Percentiles rank a stretch among this genome's conserved stretches.
phyloP scores from a whole-genome alignment of 805 yeast genomes.

The Pichia eremophila region DNA sequence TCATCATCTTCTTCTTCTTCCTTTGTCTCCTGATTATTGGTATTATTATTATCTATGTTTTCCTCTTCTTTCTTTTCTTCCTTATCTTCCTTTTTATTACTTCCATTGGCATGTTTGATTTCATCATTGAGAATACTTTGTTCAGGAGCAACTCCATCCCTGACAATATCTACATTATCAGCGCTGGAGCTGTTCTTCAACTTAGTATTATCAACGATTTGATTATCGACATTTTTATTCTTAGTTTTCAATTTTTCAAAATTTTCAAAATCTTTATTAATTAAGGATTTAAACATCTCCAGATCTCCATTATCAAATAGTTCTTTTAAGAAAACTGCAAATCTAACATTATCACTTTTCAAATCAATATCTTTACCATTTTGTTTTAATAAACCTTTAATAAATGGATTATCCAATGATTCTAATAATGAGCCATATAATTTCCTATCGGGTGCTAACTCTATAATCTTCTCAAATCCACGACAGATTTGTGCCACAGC shows the following conservation, averaged over 20 bases:
- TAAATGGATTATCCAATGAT: constrained; percentile 18
- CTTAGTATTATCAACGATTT: neutral
- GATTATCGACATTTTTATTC: neutral
- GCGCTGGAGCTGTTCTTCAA: neutral
- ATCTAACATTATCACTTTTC: constrained; percentile 40
- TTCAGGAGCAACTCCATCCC: too few species aligned
- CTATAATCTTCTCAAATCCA: constrained; percentile 3
- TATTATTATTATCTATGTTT: neutral
- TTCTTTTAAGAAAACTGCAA: constrained; percentile 53
- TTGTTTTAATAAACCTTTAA: constrained; percentile 1
- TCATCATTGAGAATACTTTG: too few species aligned
- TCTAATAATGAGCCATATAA: constrained; percentile 9
- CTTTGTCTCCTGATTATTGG: neutral
- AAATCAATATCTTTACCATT: constrained; percentile 29
- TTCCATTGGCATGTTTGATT: too few species aligned
- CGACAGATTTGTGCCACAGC: constrained; percentile 4
- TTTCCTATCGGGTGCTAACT: constrained; percentile 8
- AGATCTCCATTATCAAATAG: constrained; percentile 39
- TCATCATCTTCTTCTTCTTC: neutral
- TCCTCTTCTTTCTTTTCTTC: neutral
- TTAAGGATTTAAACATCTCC: constrained; percentile 42
- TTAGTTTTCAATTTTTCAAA: constrained; percentile 1
- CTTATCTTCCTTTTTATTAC: neutral
- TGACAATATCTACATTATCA: too few species aligned
- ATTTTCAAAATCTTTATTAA: constrained; percentile 23